Base-by-base conservation (phyloP, 2,329 filamentous ascomycete genomes). In the Aspergillus udagawae region DNA sequence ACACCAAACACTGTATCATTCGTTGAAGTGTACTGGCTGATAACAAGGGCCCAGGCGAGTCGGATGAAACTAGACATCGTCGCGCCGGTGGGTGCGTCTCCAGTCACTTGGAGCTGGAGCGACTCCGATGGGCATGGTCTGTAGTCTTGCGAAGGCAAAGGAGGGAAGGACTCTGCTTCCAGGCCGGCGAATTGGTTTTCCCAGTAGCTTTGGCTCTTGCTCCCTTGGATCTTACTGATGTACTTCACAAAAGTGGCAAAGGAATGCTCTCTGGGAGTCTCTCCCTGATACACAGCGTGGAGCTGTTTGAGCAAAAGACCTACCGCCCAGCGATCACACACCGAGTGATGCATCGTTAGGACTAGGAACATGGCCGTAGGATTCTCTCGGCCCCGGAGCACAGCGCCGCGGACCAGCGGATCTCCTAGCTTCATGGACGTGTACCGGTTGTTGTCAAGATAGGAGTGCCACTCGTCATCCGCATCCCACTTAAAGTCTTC, bases 341-440 rank as follows among this genome's bases (percentile, higher is more conserved):
- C 59, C 3, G 73, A 71, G 53, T 79, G 76, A 59, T 79, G 77
- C 54, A 73, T 68, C 0, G 75, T 76, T 58, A 73, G 71, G 20
- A 74, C 63, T 20, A 77, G 67, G 27, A 4, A 38, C 17, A 29
- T n/a, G n/a, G 17, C 2, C 14, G 2, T 20, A 21, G n/a, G 8
- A 10, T 27, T 10, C 27, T 28, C 38, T n/a, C 6, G 7, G 14
- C 6, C 20, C 49, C 71, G 12, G 9, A 66, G 52, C n/a, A 67
- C 51, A 44, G 53, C 58, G 47, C 53, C 57, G 20, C 59, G 52
- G n/a, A 53, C 51, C 8, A 66, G 53, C 14, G 51, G 51, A 47
- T 52, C 28, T 8, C 62, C 62, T 14, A 65, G 56, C 25, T 51
- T 54, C 52, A 64, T 60, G 8, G 45, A 41, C 27, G 12, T 21